Evolutionary conservation across 2,329 filamentous ascomycete genomes (phyloP), one percentile per base, ranked within the genome.

Genomic region (Epichloe brachyelytri): DNA sequence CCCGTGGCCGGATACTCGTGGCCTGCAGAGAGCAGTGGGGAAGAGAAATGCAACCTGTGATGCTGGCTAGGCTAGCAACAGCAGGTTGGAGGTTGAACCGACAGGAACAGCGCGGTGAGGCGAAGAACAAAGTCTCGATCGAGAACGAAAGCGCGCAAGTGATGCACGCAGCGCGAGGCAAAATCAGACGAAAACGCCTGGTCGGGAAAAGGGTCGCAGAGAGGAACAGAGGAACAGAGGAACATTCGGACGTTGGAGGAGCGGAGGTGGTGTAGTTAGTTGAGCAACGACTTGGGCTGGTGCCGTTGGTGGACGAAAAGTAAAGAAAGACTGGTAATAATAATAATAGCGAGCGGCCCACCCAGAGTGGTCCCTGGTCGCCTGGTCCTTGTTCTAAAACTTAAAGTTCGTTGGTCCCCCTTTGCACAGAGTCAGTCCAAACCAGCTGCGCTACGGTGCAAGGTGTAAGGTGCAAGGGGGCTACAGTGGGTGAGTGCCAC

Each of bases 181-280:
- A 15, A 34, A 15, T 8, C 8, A 45, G 34, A 43, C 15, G 43
- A 47, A 47, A 22, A 40, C 10, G 43, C 30, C 30, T 30, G 30
- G 30, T 30, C 30, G 37, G 37, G 26, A 41, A 45, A 30, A 17
- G 17, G 37, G 43, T 51, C 49, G 43, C 48, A 39, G 19, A 30
- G 20, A 38, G 26, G 41, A 41, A 41, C 4, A 36, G n/a, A n/a
- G n/a, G n/a, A n/a, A n/a, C n/a, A 30, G 20, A 38, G 26, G 41
- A 41, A 41, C 4, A 36, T 19, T 22, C 7, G 20, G 40, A 20
- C 17, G 20, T 46, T 40, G 49, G 36, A 17, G 20, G 37, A 30
- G 49, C 22, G 30, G 34, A 51, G 49, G 17, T 41, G 48, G 14
- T 45, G 49, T 46, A 46, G 30, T 30, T 11, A 30, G 49, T 51